Conservation (phyloP, 2,329 filamentous ascomycete species). For the Hypoxylon sp. region DNA sequence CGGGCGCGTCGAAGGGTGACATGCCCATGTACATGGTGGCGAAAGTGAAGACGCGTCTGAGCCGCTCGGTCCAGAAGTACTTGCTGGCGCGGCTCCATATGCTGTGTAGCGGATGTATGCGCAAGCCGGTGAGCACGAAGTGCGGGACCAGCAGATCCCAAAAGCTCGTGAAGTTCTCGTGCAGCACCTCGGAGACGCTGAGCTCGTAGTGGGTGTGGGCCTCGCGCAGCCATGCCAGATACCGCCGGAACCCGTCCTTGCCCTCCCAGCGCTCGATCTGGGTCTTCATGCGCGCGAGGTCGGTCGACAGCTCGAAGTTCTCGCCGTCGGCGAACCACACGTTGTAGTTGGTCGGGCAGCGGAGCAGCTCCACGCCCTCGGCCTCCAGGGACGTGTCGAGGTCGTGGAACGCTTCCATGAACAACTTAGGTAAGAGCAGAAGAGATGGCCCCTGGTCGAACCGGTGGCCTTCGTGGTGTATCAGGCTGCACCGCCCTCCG, state of each 20-base stretch:
- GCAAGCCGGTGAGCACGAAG: slow-evolving; percentile 66
- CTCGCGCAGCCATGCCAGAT: slow-evolving; percentile 72
- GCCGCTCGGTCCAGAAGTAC: slow-evolving; percentile 75
- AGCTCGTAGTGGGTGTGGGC: slow-evolving; percentile 75
- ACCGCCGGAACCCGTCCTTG: slow-evolving; percentile 73
- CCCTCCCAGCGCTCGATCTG: slow-evolving; percentile 79
- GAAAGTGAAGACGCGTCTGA: slow-evolving; percentile 78
- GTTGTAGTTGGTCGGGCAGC: slow-evolving; percentile 79
- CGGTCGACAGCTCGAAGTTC: slow-evolving; percentile 70
- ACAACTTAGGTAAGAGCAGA: slow-evolving; percentile 74
- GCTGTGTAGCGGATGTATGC: slow-evolving; percentile 74
- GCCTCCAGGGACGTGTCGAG: slow-evolving; percentile 70
- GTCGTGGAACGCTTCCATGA: slow-evolving; percentile 73
- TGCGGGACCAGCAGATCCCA: slow-evolving; percentile 64
- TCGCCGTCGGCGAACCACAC: slow-evolving; percentile 76
- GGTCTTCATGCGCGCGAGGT: slow-evolving; percentile 73
- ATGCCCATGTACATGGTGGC: slow-evolving; percentile 87
- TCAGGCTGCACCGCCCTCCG: slow-evolving; percentile 74
- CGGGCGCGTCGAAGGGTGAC: slow-evolving; percentile 78
- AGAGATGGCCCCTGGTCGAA: slow-evolving; percentile 83
- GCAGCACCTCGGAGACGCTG: slow-evolving; percentile 70
- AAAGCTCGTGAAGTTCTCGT: slow-evolving; percentile 71
- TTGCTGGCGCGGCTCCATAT: slow-evolving; percentile 71
- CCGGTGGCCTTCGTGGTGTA: slow-evolving; percentile 68
- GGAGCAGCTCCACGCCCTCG: slow-evolving; percentile 73